Percentiles rank a stretch among this genome's conserved stretches.
These are phyloP conservation scores for Fraxinus baroniana DNA, from an alignment of 305 asterid species.

Conservation along the genomic window DNA sequence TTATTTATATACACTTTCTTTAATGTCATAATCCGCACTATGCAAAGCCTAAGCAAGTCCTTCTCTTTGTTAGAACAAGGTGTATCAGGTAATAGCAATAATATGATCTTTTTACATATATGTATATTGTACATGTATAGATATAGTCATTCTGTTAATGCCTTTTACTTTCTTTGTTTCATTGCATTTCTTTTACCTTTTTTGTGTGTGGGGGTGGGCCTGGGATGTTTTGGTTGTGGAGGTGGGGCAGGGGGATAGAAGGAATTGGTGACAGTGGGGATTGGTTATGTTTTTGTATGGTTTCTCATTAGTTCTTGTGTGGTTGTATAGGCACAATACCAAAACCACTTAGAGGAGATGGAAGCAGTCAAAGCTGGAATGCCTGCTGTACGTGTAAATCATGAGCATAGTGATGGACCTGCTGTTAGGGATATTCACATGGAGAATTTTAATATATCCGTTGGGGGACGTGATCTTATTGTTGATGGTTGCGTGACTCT, in stretches of 20 bases:
- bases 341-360: constrained; percentile 83
- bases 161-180: not conserved
- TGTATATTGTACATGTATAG: not conserved
- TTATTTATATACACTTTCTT: not conserved
- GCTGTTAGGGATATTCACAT: constrained; percentile 85
- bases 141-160: not conserved
- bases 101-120: not conserved
- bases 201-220: not conserved
- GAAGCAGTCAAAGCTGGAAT: constrained; percentile 96
- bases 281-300: constrained; percentile 14
- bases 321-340: constrained; percentile 68
- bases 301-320: constrained; percentile 17
- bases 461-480: constrained; percentile 97
- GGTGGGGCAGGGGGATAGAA: not conserved
- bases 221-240: not conserved
- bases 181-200: not conserved
- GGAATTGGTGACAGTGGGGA: not conserved
- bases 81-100: not conserved
- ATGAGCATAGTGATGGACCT: constrained; percentile 67
- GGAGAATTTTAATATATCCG: constrained; percentile 89
- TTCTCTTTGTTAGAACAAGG: not conserved
- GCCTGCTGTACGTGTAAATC: constrained; percentile 79
- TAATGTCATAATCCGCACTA: not conserved
- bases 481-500: constrained; percentile 84
- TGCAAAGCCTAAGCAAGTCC: not conserved